These are phyloP conservation scores for Stevia rebaudiana DNA, from an alignment of 140 eudicot genomes.

Conservation along the genomic window DNA sequence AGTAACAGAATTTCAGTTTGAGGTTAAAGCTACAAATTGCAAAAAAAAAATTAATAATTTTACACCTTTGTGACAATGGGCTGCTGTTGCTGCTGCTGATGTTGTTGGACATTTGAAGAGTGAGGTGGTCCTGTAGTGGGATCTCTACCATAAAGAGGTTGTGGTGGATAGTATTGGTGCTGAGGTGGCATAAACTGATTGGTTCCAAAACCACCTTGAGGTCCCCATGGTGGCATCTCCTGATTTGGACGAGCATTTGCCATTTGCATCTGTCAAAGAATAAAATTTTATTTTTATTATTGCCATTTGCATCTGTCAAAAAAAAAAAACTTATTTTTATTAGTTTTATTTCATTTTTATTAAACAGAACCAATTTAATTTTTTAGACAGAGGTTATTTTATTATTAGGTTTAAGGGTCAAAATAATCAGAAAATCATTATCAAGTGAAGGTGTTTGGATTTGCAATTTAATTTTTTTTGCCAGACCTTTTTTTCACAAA, in stretches of 20 bases:
- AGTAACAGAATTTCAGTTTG: not conserved
- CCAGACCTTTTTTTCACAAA: not conserved
- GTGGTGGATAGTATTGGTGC: conserved; percentile 69
- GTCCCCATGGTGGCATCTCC: conserved; percentile 87
- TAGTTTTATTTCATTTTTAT: too few relatives aligned
- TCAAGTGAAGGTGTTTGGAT: too few relatives aligned
- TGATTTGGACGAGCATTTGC: conserved; percentile 58
- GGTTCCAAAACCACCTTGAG: conserved; percentile 52
- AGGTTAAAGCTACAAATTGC: too few relatives aligned
- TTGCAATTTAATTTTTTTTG: too few relatives aligned
- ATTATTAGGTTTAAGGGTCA: too few relatives aligned
- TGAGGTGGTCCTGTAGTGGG: conserved; percentile 56
- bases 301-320: too few relatives aligned
- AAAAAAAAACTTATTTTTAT: too few relatives aligned
- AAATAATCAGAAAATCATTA: too few relatives aligned
- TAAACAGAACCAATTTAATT: too few relatives aligned
- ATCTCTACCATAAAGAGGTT: conserved; percentile 65
- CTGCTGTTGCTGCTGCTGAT: conserved; percentile 59
- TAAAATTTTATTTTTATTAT: not conserved
- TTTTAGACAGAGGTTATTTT: too few relatives aligned
- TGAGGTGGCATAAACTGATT: conserved; percentile 61
- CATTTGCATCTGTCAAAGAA: conserved; percentile 59
- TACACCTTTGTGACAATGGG: conserved; percentile 73
- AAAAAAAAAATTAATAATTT: not conserved
- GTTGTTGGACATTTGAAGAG: conserved; percentile 45